Evolutionary conservation across 257 asterid species (phyloP).

Genomic region (Schizonepeta tenuifolia): DNA sequence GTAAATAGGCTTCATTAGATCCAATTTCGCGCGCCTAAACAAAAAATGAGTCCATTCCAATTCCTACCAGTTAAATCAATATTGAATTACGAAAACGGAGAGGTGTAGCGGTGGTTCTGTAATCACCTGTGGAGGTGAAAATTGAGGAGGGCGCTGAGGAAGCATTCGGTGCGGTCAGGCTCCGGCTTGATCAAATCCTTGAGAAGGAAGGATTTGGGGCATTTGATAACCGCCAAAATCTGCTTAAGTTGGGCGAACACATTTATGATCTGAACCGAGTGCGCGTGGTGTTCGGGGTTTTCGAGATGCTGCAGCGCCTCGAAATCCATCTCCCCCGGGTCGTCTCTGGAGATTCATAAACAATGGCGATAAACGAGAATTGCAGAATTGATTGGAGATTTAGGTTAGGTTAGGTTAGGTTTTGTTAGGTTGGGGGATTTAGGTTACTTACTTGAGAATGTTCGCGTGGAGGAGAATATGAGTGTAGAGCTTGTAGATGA

Average conservation of each 20-base stretch:
- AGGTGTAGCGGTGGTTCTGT: too few species aligned
- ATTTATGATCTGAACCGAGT: constrained; percentile 58
- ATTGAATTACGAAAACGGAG: not conserved
- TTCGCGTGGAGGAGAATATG: constrained; percentile 55
- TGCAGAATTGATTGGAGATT: not conserved
- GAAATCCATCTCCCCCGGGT: constrained; percentile 74
- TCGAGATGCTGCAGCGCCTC: constrained; percentile 78
- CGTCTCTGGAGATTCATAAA: constrained; percentile 55
- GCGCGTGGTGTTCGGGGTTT: constrained; percentile 76
- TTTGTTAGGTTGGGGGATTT: constrained; percentile 13
- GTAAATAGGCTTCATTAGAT: constrained; percentile 48
- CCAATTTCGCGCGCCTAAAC: constrained; percentile 56
- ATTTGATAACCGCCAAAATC: constrained; percentile 48
- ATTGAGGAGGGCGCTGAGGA: constrained; percentile 80
- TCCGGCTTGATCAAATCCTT: constrained; percentile 83
- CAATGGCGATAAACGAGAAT: not conserved
- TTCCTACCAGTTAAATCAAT: not conserved
- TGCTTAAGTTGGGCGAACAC: constrained; percentile 54
- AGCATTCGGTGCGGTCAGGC: constrained; percentile 66
- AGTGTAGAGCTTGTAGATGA: constrained; percentile 66
- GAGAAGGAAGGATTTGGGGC: constrained; percentile 65
- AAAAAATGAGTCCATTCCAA: too few species aligned
- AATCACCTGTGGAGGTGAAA: constrained; percentile 79
- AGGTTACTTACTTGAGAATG: constrained; percentile 48
- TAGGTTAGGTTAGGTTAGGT: constrained; percentile 24